Conservation (phyloP, 768 basidiomycete species). For the Suillus clintonianus region DNA sequence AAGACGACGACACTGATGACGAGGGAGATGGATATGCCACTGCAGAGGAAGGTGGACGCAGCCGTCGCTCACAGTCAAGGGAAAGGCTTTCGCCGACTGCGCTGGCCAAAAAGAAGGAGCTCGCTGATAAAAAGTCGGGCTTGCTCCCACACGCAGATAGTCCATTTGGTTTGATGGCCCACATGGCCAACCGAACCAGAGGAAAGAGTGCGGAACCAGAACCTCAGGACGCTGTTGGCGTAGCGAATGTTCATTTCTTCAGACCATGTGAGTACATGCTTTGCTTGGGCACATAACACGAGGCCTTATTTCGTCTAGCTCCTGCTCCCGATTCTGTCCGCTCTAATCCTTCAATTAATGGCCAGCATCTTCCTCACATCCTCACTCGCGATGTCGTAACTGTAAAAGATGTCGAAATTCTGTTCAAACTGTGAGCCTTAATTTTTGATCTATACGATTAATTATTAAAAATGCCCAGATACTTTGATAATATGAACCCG, state of each 20-base stretch:
- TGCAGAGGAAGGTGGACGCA: constrained; percentile 17
- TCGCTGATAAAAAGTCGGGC: constrained; percentile 46
- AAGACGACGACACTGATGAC: constrained; percentile 39
- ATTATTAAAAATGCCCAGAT: constrained; percentile 43
- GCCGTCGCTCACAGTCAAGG: constrained; percentile 15
- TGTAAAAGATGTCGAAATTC: constrained; percentile 63
- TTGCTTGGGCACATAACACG: background rate
- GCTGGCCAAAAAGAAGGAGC: constrained; percentile 40
- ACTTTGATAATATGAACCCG: constrained; percentile 76
- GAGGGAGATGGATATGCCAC: constrained; percentile 35
- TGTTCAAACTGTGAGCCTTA: constrained; percentile 65
- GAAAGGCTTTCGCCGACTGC: constrained; percentile 32
- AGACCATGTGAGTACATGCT: constrained; percentile 47
- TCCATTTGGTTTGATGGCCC: constrained; percentile 79
- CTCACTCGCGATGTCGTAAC: constrained; percentile 64
- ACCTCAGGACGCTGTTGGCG: constrained; percentile 56
- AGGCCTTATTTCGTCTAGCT: constrained; percentile 28
- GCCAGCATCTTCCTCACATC: constrained; percentile 63
- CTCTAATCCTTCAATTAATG: constrained; percentile 38
- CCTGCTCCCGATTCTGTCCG: constrained; percentile 43
- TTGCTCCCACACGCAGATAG: constrained; percentile 61
- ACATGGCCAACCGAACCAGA: constrained; percentile 51
- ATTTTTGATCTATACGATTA: background rate
- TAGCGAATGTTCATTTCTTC: constrained; percentile 72
- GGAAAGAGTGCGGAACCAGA: constrained; percentile 44